Percentiles rank a stretch among this genome's conserved stretches.
These are phyloP conservation scores for Aspergillus sclerotioniger DNA, from an alignment of 495 filamentous ascomycete genomes.

Conservation along the genomic window DNA sequence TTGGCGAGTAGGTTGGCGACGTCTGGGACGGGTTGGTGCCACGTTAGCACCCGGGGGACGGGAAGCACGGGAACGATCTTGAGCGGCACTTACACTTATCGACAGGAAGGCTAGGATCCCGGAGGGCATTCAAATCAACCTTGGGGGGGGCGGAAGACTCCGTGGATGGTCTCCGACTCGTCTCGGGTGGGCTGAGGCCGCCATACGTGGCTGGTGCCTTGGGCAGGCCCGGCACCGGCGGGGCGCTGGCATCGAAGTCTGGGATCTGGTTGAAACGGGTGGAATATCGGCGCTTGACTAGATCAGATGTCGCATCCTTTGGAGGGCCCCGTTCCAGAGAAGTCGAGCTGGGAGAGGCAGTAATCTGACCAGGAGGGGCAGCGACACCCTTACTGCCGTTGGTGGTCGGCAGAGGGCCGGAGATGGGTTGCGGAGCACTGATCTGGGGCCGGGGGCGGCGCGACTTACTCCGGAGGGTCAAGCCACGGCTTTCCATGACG, in stretches of 20 bases:
- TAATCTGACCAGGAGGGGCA: conserved; percentile 23
- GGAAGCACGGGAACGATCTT: not conserved
- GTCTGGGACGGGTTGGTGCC: conserved; percentile 44
- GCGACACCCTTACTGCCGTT: conserved; percentile 23
- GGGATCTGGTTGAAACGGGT: conserved; percentile 80
- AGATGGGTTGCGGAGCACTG: conserved; percentile 81
- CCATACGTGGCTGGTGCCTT: conserved; percentile 51
- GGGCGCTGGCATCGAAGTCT: conserved; percentile 62
- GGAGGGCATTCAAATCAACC: conserved; percentile 69
- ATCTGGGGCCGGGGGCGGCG: conserved; percentile 69
- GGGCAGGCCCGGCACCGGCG: conserved; percentile 64
- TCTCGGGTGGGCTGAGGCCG: conserved; percentile 43
- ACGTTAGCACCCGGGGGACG: not conserved
- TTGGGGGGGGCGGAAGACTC: conserved; percentile 42
- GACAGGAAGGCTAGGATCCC: conserved; percentile 75
- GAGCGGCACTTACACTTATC: conserved; percentile 48
- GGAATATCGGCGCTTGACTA: conserved; percentile 93
- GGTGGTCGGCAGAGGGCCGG: conserved; percentile 53
- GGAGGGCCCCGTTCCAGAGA: conserved; percentile 33
- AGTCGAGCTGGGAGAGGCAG: conserved; percentile 22
- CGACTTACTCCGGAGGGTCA: conserved; percentile 88
- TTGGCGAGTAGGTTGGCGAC: conserved; percentile 78
- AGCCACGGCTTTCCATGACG: conserved; percentile 59
- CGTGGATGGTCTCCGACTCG: conserved; percentile 46
- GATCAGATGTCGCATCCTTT: conserved; percentile 70